Percentiles rank a stretch among this genome's conserved stretches.
These are phyloP conservation scores for Mycena latifolia DNA, from an alignment of 768 basidiomycete species.

Conservation along the genomic window DNA sequence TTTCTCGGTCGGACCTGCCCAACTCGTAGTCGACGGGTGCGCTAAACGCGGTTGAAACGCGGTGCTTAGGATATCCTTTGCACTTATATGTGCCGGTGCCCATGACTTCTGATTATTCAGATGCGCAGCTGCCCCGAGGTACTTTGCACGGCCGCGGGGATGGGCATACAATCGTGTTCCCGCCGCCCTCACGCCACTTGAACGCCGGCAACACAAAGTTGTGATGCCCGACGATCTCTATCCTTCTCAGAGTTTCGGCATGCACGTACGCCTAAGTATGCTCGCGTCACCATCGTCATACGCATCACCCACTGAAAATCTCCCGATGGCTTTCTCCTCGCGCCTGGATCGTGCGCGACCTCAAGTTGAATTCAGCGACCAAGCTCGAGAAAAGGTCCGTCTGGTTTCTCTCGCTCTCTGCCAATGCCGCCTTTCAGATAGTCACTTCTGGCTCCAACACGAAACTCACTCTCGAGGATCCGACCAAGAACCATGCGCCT, in stretches of 20 bases:
- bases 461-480: conserved; percentile 20
- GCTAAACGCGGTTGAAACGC: too few species aligned
- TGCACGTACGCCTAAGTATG: neutral
- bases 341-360: too few species aligned
- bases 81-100: neutral
- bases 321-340: neutral
- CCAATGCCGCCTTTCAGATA: neutral
- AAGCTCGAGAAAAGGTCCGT: too few species aligned
- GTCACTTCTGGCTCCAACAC: neutral
- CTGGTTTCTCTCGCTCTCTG: neutral
- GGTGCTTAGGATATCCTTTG: conserved; percentile 23
- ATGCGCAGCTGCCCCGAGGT: conserved; percentile 8
- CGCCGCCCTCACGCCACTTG: conserved; percentile 2
- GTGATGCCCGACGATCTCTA: neutral
- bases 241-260: conserved; percentile 13
- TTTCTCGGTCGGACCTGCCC: neutral
- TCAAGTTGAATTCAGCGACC: too few species aligned
- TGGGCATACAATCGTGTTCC: neutral
- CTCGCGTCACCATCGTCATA: neutral
- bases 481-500: neutral
- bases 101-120: conserved; percentile 10
- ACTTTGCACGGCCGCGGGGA: conserved; percentile 6
- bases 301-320: conserved; percentile 8
- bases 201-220: conserved; percentile 2
- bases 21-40: neutral